phyloP scores from a whole-genome alignment of 345 rosid genomes.

The Aegle marmelos region DNA sequence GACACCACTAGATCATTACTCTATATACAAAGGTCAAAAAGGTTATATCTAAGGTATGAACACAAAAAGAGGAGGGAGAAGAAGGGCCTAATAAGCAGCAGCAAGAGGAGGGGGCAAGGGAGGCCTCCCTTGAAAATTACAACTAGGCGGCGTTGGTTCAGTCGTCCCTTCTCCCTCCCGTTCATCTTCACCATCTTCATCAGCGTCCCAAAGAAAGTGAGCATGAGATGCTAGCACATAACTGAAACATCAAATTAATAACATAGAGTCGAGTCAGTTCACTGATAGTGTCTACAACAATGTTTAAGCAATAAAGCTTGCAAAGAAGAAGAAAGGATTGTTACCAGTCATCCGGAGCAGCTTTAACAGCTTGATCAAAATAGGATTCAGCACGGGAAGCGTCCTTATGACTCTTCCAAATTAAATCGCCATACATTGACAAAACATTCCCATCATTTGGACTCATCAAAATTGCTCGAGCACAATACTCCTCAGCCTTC shows the following conservation, averaged over 20 bases:
- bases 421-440: conserved; percentile 78
- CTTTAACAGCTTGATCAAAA: conserved; percentile 77
- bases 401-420: conserved; percentile 74
- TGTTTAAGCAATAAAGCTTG: background rate
- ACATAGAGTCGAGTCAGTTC: background rate
- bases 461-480: conserved; percentile 63
- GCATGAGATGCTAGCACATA: conserved; percentile 89
- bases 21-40: conserved; percentile 32
- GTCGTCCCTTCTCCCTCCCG: conserved; percentile 21
- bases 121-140: conserved; percentile 32
- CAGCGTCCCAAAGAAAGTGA: conserved; percentile 84
- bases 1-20: background rate
- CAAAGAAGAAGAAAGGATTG: background rate
- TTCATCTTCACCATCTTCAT: conserved; percentile 60
- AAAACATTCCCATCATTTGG: conserved; percentile 70
- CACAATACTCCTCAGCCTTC: conserved; percentile 85
- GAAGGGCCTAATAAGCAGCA: conserved; percentile 50
- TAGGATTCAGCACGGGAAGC: conserved; percentile 67
- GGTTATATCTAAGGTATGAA: conserved; percentile 31
- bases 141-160: conserved; percentile 22
- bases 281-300: background rate
- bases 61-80: conserved; percentile 2
- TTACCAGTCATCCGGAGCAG: conserved; percentile 84
- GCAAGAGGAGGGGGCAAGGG: conserved; percentile 37
- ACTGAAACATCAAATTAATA: conserved; percentile 43